A percentile compares a stretch with the other conserved stretches of the same genome.
These are phyloP conservation scores for Russula earlei DNA, from an alignment of 768 basidiomycete species.

Conservation along the genomic window DNA sequence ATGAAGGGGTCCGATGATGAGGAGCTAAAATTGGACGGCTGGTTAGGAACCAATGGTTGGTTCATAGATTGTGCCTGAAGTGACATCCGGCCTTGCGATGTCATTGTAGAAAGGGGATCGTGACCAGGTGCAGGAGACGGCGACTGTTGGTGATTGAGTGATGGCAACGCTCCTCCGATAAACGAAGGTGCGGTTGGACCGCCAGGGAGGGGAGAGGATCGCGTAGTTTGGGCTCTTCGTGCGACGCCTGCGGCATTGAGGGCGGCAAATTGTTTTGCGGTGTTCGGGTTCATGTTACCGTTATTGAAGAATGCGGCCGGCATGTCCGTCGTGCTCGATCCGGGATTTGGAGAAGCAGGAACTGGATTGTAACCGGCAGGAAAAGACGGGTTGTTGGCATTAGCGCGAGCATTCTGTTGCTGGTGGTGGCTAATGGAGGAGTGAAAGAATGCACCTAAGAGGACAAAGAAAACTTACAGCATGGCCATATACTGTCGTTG, in stretches of 20 bases:
- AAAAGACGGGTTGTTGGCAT: conserved; percentile 2
- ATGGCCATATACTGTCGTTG: conserved; percentile 18
- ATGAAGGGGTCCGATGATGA: conserved; percentile 18
- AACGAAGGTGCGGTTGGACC: conserved; percentile 57
- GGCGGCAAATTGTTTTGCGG: conserved; percentile 76
- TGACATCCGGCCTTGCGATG: conserved; percentile 17
- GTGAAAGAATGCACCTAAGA: not conserved
- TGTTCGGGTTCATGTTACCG: conserved; percentile 46
- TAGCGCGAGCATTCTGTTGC: conserved; percentile 10
- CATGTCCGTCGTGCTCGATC: conserved; percentile 2
- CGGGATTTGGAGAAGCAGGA: conserved; percentile 15
- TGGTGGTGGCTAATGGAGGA: conserved; percentile 7
- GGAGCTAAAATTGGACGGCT: conserved; percentile 5
- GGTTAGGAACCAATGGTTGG: conserved; percentile 29
- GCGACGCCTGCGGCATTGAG: conserved; percentile 56
- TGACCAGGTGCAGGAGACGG: conserved; percentile 21
- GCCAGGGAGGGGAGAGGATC: conserved; percentile 31
- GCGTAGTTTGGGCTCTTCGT: conserved; percentile 37
- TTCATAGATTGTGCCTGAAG: conserved; percentile 30
- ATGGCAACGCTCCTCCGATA: conserved; percentile 46
- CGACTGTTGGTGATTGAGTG: conserved; percentile 22
- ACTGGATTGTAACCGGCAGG: conserved; percentile 10
- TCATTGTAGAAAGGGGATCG: conserved; percentile 22
- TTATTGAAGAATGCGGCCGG: conserved; percentile 3
- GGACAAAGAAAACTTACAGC: conserved; percentile 14